phyloP scores from a whole-genome alignment of 768 basidiomycete genomes.

The Omphalotus guepiniiformis region DNA sequence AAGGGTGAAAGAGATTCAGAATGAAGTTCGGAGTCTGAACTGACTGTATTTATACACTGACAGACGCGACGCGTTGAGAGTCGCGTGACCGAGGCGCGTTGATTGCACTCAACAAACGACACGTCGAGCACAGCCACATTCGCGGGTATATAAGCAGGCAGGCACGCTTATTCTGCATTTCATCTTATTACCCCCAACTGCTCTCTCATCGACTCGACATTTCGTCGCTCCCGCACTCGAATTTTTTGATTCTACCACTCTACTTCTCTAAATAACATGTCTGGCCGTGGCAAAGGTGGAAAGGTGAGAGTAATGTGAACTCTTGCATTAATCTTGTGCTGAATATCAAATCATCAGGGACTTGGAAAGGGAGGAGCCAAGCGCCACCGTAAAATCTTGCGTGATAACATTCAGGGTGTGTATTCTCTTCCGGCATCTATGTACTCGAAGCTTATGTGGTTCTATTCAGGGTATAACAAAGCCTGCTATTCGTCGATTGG shows the following conservation, averaged over 20 bases:
- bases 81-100: conserved; percentile 18
- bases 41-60: conserved; percentile 24
- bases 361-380: conserved; percentile 84
- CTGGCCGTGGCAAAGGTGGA: conserved; percentile 85
- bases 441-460: not conserved
- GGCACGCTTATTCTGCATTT: conserved; percentile 13
- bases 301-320: conserved; percentile 35
- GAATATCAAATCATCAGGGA: too few species aligned
- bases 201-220: not conserved
- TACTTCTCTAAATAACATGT: conserved; percentile 40
- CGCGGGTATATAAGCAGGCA: conserved; percentile 16
- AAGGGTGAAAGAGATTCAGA: conserved; percentile 3
- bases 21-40: not conserved
- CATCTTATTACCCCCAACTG: conserved; percentile 3
- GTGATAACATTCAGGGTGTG: conserved; percentile 63
- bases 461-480: conserved; percentile 60
- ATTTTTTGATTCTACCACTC: conserved; percentile 5
- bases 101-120: conserved; percentile 15
- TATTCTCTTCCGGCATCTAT: not conserved
- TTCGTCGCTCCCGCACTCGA: not conserved
- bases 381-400: conserved; percentile 80
- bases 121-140: conserved; percentile 24
- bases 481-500: conserved; percentile 81
- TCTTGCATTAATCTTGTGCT: not conserved
- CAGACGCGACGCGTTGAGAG: conserved; percentile 17